Conservation (phyloP, 768 basidiomycete species). For the Pleurotus salmoneostramineus region DNA sequence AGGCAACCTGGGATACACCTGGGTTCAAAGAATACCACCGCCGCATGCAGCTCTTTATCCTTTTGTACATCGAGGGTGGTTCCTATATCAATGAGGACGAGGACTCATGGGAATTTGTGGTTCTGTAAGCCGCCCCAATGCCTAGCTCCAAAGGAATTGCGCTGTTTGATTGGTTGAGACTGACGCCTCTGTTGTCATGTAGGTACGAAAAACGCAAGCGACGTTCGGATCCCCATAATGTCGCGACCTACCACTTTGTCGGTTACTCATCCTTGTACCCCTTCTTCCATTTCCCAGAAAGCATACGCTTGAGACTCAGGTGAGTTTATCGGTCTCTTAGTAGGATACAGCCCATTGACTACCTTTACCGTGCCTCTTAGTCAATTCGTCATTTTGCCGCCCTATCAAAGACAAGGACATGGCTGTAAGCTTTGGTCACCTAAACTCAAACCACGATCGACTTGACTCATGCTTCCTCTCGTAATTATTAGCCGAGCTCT, state of each 20-base stretch:
- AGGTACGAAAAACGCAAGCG: conserved; percentile 86
- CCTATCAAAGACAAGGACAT: conserved; percentile 86
- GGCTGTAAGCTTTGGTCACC: conserved; percentile 59
- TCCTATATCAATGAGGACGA: conserved; percentile 95
- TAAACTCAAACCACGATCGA: background rate
- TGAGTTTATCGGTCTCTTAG: conserved; percentile 23
- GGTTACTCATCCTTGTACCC: conserved; percentile 95
- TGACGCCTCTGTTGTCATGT: background rate
- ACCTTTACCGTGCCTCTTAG: conserved; percentile 31
- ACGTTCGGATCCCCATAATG: conserved; percentile 36
- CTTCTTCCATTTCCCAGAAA: conserved; percentile 95
- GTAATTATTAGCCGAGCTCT: conserved; percentile 66
- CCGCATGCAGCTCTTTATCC: conserved; percentile 90
- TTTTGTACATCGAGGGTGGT: conserved; percentile 93
- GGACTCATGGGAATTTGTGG: conserved; percentile 88
- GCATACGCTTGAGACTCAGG: conserved; percentile 83
- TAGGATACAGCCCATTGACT: conserved; percentile 6
- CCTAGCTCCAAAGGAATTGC: background rate
- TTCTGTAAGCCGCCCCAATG: conserved; percentile 54
- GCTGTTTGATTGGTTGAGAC: background rate
- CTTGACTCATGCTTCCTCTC: background rate
- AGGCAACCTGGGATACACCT: conserved; percentile 82
- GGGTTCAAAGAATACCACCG: conserved; percentile 92
- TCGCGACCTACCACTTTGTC: conserved; percentile 80
- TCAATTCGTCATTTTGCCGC: conserved; percentile 91